Percentiles rank a stretch among this genome's conserved stretches.
phyloP scores from a whole-genome alignment of 257 asterid genomes.

The Jasminum sambac region DNA sequence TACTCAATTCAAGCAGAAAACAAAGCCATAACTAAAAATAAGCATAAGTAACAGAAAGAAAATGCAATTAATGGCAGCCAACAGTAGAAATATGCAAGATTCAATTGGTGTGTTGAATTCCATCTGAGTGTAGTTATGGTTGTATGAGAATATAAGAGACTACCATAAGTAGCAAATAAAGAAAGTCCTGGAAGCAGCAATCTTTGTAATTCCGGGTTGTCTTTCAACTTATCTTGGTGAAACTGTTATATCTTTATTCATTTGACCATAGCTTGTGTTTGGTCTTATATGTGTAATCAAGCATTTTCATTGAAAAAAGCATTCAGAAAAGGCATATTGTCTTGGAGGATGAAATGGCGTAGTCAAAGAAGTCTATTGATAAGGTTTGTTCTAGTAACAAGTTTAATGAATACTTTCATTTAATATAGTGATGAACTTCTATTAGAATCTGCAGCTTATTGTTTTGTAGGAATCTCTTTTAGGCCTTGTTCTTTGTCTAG shows the following conservation, averaged over 20 bases:
- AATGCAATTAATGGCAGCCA: no score
- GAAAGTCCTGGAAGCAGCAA: no score
- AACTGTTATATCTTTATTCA: background rate
- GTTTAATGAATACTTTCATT: conserved; percentile 9
- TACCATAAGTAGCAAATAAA: no score
- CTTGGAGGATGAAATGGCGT: conserved; percentile 28
- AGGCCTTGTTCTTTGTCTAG: no score
- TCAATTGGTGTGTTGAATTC: no score
- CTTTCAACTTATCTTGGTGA: conserved; percentile 4
- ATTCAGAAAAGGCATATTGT: conserved; percentile 33
- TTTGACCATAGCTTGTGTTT: conserved; percentile 21
- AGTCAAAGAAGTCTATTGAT: conserved; percentile 30
- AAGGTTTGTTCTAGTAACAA: conserved; percentile 35
- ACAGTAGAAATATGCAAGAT: no score
- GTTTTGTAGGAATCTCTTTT: conserved; percentile 12
- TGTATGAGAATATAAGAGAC: no score
- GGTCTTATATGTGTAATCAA: conserved; percentile 32
- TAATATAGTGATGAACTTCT: conserved; percentile 11
- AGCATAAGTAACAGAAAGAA: no score
- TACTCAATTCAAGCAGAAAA: no score
- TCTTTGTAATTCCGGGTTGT: conserved; percentile 11
- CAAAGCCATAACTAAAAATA: no score
- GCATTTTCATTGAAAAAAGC: conserved; percentile 46
- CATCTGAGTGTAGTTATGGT: no score
- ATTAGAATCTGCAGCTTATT: background rate